Percentiles rank a stretch among this genome's conserved stretches.
Conservation (phyloP, 305 asterid genomes). For the Fraxinus greggii region DNA sequence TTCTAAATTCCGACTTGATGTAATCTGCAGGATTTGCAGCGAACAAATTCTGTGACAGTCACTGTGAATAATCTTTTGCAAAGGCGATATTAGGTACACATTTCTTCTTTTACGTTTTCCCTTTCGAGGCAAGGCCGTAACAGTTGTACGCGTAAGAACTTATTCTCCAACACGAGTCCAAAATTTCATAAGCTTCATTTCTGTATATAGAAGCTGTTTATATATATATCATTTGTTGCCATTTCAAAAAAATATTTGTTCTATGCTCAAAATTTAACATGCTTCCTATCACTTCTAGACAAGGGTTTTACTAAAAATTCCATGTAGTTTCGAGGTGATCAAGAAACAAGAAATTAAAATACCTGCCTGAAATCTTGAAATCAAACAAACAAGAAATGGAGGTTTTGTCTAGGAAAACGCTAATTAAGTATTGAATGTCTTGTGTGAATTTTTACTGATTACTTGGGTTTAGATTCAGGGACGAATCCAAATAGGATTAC, state of each 20-base stretch:
- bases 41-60: background rate
- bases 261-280: background rate
- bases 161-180: background rate
- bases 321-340: background rate
- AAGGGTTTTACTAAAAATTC: background rate
- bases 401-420: background rate
- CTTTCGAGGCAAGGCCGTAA: background rate
- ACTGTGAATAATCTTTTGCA: background rate
- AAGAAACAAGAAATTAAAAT: background rate
- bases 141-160: background rate
- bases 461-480: background rate
- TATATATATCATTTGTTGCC: constrained; percentile 21
- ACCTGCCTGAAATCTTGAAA: background rate
- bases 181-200: constrained; percentile 6
- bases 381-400: background rate
- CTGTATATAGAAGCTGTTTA: constrained; percentile 33
- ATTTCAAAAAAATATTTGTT: background rate
- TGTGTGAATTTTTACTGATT: background rate
- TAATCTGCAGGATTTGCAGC: background rate
- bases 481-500: too few relatives aligned
- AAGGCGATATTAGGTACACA: background rate
- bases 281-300: background rate
- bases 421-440: background rate
- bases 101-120: background rate
- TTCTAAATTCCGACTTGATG: background rate